Conservation (phyloP, 139 green algal species). For the Coelastrella sp. region DNA sequence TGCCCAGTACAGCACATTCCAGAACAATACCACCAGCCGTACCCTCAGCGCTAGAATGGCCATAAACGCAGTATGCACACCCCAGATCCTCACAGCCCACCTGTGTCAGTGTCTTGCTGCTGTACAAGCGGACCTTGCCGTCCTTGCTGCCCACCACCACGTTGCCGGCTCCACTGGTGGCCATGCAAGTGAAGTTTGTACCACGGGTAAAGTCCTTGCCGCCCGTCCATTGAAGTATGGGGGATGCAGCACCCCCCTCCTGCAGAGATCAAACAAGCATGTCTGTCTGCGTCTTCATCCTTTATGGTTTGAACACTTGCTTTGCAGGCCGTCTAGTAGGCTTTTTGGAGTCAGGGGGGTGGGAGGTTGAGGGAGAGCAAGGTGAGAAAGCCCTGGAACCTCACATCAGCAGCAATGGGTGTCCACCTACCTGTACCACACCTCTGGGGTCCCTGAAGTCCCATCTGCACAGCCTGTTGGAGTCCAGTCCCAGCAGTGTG, state of each 20-base stretch:
- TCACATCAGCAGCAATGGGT: not conserved
- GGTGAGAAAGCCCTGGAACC: not conserved
- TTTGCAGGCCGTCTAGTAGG: not conserved
- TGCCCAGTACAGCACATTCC: too few species aligned
- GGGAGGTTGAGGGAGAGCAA: not conserved
- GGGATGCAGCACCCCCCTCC: slow-evolving; percentile 52
- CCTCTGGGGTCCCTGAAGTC: slow-evolving; percentile 77
- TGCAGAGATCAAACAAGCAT: not conserved
- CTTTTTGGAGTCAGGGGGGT: not conserved
- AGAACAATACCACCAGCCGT: too few species aligned
- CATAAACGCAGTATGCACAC: too few species aligned
- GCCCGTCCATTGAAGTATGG: slow-evolving; percentile 69
- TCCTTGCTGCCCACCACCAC: slow-evolving; percentile 91
- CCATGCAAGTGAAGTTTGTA: slow-evolving; percentile 90
- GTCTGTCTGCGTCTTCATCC: too few species aligned
- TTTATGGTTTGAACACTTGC: too few species aligned
- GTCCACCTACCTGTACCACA: slow-evolving; percentile 64
- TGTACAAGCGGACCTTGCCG: slow-evolving; percentile 93
- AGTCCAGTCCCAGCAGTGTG: slow-evolving; percentile 91
- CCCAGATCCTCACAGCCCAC: not conserved
- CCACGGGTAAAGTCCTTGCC: slow-evolving; percentile 93
- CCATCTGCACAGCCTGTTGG: slow-evolving; percentile 90
- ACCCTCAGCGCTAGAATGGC: not conserved
- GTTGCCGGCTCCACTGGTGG: slow-evolving; percentile 84
- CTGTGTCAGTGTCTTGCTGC: slow-evolving; percentile 77